A percentile compares a stretch with the other conserved stretches of the same genome.
These are phyloP conservation scores for Ilyonectria robusta DNA, from an alignment of 2,329 filamentous ascomycete genomes.

Conservation along the genomic window DNA sequence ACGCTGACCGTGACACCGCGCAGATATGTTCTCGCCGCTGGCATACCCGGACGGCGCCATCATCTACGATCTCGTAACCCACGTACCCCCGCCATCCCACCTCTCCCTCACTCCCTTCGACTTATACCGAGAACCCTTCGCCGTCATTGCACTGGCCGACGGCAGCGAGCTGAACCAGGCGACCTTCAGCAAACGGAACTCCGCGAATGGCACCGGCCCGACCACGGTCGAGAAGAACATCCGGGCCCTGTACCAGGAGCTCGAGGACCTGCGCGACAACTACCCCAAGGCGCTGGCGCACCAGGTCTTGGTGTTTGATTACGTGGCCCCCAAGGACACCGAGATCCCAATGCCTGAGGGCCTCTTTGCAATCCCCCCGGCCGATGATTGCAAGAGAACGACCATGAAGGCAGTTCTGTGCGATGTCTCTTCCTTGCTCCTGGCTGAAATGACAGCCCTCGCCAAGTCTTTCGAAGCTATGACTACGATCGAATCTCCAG, in stretches of 20 bases:
- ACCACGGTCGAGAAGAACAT: constrained; percentile 71
- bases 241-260: constrained; percentile 73
- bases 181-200: constrained; percentile 68
- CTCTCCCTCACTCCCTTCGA: constrained; percentile 90
- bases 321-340: constrained; percentile 63
- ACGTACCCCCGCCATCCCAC: constrained; percentile 84
- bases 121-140: constrained; percentile 86
- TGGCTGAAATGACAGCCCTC: constrained; percentile 82
- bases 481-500: constrained; percentile 84
- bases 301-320: constrained; percentile 86
- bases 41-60: constrained; percentile 89
- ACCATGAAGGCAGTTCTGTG: constrained; percentile 88
- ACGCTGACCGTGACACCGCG: constrained; percentile 38
- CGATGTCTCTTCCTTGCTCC: constrained; percentile 79
- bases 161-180: constrained; percentile 75
- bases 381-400: constrained; percentile 78
- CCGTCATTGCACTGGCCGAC: constrained; percentile 88
- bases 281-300: constrained; percentile 85
- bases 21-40: constrained; percentile 94
- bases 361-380: constrained; percentile 78
- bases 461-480: constrained; percentile 81
- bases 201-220: constrained; percentile 63
- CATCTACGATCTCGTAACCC: constrained; percentile 88
- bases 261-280: constrained; percentile 78
- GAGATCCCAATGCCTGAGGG: constrained; percentile 74